These are phyloP conservation scores for Gremmenia infestans DNA, from an alignment of 2,329 filamentous ascomycete species.

Conservation along the genomic window DNA sequence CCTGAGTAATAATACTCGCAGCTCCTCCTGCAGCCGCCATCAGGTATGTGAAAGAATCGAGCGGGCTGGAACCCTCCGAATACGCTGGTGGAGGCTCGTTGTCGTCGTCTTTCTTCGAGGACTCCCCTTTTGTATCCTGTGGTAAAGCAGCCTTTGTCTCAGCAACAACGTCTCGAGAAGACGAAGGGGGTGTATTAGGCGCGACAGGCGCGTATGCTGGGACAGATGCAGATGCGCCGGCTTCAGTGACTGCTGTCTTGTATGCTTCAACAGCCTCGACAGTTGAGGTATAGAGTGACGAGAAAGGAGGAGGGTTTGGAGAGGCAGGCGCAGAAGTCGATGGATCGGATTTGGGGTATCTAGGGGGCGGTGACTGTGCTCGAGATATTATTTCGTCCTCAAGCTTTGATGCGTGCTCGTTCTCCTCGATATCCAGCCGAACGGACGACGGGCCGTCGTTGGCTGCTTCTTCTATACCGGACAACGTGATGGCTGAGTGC, in stretches of 20 bases:
- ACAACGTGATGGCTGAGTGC: constrained; percentile 42
- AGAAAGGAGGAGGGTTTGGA: constrained; percentile 52
- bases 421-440: constrained; percentile 31
- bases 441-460: constrained; percentile 40
- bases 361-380: constrained; percentile 51
- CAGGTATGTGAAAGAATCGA: constrained; percentile 89
- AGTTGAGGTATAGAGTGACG: constrained; percentile 50
- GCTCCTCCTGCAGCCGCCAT: constrained; percentile 98
- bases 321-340: constrained; percentile 40
- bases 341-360: constrained; percentile 51
- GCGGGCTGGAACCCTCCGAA: constrained; percentile 87
- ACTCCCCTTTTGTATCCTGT: constrained; percentile 72
- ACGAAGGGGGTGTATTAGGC: constrained; percentile 31
- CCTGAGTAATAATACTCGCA: constrained; percentile 98
- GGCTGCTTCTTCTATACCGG: constrained; percentile 37
- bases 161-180: constrained; percentile 46
- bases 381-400: constrained; percentile 32
- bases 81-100: constrained; percentile 93
- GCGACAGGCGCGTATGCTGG: constrained; percentile 50
- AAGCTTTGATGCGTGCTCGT: constrained; percentile 27
- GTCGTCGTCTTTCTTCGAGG: constrained; percentile 73
- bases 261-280: constrained; percentile 34
- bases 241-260: constrained; percentile 35
- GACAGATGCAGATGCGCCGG: constrained; percentile 35
- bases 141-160: constrained; percentile 84